Evolutionary conservation across 805 yeast species (phyloP).

Genomic region (Saccharomyces eubayanus): DNA sequence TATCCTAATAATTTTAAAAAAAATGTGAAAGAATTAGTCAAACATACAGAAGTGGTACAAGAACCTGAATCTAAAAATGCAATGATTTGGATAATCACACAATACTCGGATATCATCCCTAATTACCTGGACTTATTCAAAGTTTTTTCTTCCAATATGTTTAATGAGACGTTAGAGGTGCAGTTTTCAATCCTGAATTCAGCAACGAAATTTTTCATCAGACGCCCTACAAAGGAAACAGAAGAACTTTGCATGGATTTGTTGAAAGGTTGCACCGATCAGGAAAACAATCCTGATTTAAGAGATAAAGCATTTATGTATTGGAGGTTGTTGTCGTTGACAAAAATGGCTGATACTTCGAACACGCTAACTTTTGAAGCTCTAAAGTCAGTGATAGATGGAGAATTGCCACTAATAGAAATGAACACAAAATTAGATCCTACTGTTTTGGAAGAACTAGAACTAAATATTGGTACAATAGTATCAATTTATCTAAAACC

Average conservation of each 20-base stretch:
- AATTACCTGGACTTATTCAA: conserved; percentile 21
- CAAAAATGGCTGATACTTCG: conserved; percentile 14
- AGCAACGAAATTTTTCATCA: conserved; percentile 56
- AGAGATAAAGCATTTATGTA: conserved; percentile 81
- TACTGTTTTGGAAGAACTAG: conserved; percentile 66
- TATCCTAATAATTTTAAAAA: conserved; percentile 54
- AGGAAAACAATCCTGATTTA: conserved; percentile 70
- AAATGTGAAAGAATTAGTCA: conserved; percentile 36
- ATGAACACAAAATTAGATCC: conserved; percentile 68
- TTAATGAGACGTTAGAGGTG: conserved; percentile 63
- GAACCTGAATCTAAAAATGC: conserved; percentile 78
- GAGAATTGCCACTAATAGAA: conserved; percentile 53
- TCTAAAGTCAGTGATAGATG: conserved; percentile 48
- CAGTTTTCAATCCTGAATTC: conserved; percentile 71
- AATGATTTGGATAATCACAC: conserved; percentile 77
- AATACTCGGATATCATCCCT: conserved; percentile 44
- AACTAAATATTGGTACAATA: conserved; percentile 69
- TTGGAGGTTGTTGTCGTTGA: conserved; percentile 62
- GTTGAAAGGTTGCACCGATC: conserved; percentile 64
- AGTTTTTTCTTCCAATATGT: conserved; percentile 36
- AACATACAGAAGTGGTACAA: conserved; percentile 43
- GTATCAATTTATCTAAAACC: conserved; percentile 83
- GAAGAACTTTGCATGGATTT: conserved; percentile 51
- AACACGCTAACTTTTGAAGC: conserved; percentile 33
- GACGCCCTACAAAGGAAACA: conserved; percentile 42